Conservation (phyloP, 805 yeast genomes). For the Wickerhamiella nectarea region DNA sequence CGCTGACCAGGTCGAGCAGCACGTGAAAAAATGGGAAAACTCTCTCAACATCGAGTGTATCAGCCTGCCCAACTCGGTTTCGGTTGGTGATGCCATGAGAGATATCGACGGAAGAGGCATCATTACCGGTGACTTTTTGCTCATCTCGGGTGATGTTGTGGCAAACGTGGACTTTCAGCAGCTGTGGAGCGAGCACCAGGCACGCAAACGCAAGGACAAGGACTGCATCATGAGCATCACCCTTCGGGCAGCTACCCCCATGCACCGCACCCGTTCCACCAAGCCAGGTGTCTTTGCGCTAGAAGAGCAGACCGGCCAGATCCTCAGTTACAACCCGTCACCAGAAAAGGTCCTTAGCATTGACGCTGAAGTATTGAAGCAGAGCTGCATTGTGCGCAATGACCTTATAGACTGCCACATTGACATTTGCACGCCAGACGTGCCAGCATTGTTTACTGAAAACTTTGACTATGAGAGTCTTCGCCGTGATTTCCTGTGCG, state of each 20-base stretch:
- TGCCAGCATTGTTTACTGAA: slow-evolving; percentile 90
- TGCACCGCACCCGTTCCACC: slow-evolving; percentile 78
- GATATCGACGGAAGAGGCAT: slow-evolving; percentile 85
- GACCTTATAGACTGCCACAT: slow-evolving; percentile 94
- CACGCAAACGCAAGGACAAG: slow-evolving; percentile 58
- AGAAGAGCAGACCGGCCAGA: slow-evolving; percentile 58
- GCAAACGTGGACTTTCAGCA: slow-evolving; percentile 72
- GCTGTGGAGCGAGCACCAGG: slow-evolving; percentile 59
- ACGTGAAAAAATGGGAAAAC: slow-evolving; percentile 42
- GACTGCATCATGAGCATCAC: slow-evolving; percentile 95
- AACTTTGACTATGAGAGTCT: slow-evolving; percentile 87
- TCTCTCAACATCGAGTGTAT: slow-evolving; percentile 69
- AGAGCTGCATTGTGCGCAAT: slow-evolving; percentile 64
- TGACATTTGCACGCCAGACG: slow-evolving; percentile 88
- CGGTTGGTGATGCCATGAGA: slow-evolving; percentile 96
- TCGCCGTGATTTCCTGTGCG: slow-evolving; percentile 77
- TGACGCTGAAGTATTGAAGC: slow-evolving; percentile 51
- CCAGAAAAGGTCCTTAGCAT: slow-evolving; percentile 27
- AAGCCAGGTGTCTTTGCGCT: slow-evolving; percentile 57
- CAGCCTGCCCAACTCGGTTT: slow-evolving; percentile 70
- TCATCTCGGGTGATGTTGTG: slow-evolving; percentile 91
- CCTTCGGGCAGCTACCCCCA: slow-evolving; percentile 66
- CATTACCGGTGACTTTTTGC: slow-evolving; percentile 76
- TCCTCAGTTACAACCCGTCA: slow-evolving; percentile 64
- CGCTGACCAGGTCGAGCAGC: slow-evolving; percentile 74